Evolutionary conservation across 192 early-diverging fungal species (phyloP), one percentile per base, ranked within the genome.

Genomic region (Coemansia reversa): DNA sequence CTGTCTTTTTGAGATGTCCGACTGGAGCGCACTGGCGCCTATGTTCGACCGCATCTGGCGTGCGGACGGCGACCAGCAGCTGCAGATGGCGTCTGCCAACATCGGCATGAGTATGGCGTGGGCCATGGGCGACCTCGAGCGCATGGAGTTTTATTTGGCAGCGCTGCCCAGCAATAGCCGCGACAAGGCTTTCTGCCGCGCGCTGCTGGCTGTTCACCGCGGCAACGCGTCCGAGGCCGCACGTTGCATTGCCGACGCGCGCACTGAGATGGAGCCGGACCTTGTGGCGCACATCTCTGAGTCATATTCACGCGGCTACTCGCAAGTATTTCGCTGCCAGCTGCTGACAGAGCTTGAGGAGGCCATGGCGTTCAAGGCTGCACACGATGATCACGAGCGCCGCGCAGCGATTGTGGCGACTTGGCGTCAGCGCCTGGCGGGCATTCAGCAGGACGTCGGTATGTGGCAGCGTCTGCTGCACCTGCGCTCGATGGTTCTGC

Each of bases 301-400:
- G 72, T 94, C 93, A 47, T 98, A 98, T 65, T 93, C 90, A 70
- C 90, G 96, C 35, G 91, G 93, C 0, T 99, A 98, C 67, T 81
- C 83, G 66, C 88, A 75, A 53, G 77, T 98, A 6, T 93, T 99
- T 14, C 89, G 93, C 45, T 92, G 95, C 50, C 97, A 99, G 76
- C 92, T 99, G 96, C 88, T 99, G 64, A 92, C 94, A 0, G 97
- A 99, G 72, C 73, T 99, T 55, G 97, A 99, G 70, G 97, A 99
- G 74, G 94, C 96, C 51, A 94, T 99, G 25, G 74, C 83, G 0
- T 99, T 94, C 70, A 95, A 94, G 66, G 87, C 90, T 49, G 79
- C 85, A 9, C 81, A 89, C 25, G 92, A 97, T 58, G 88, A 94
- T 35, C 86, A 87, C 1, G 91, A 97, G 57, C 81, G 89, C 19